These are phyloP conservation scores for Trichomonas gallinae DNA, from an alignment of 208 protist species.

Conservation along the genomic window DNA sequence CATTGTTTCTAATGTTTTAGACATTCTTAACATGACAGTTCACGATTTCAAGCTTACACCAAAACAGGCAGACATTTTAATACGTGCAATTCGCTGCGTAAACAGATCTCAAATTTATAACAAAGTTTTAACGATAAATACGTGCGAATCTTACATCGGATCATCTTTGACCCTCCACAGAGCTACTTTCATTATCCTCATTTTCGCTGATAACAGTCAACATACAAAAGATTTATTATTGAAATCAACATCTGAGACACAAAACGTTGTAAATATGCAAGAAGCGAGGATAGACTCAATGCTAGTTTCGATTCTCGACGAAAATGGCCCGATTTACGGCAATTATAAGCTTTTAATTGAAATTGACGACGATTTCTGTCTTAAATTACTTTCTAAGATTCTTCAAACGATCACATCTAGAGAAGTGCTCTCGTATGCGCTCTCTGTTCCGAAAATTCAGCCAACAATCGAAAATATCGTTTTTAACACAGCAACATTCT, in stretches of 20 bases:
- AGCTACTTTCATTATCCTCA: background rate
- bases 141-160: background rate
- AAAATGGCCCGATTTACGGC: background rate
- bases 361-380: background rate
- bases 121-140: background rate
- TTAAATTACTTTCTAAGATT: background rate
- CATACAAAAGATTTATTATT: background rate
- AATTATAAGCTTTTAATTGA: background rate
- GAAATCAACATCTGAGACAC: background rate
- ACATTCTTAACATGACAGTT: background rate
- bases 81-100: background rate
- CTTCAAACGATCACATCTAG: background rate
- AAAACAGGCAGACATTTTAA: background rate
- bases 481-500: background rate
- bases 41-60: background rate
- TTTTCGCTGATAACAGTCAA: background rate
- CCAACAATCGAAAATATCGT: background rate
- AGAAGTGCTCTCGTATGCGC: background rate
- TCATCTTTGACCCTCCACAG: background rate
- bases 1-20: background rate
- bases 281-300: background rate
- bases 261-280: background rate
- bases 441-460: background rate
- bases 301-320: background rate
- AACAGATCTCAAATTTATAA: background rate